Conservation (phyloP, 768 basidiomycete species). For the Auriscalpium orientale region DNA sequence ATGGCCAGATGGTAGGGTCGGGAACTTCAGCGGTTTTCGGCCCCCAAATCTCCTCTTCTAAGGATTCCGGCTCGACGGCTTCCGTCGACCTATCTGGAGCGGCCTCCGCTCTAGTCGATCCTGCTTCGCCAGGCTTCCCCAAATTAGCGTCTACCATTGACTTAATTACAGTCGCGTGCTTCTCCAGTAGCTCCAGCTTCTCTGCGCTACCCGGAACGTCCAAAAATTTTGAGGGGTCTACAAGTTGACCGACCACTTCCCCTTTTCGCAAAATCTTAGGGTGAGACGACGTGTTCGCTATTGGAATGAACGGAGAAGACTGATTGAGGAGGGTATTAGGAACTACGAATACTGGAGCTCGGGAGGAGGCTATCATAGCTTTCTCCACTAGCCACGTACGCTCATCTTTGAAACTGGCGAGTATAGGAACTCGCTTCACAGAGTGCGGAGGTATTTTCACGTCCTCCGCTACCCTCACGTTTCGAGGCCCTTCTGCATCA, state of each 20-base stretch:
- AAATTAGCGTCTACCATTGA: background rate
- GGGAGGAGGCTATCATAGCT: background rate
- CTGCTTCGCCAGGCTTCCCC: background rate
- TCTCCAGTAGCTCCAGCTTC: background rate
- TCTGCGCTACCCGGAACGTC: background rate
- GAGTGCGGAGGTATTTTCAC: conserved; percentile 2
- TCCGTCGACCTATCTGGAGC: background rate
- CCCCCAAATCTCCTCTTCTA: conserved; percentile 20
- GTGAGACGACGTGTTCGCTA: background rate
- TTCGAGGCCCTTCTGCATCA: background rate
- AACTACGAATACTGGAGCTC: background rate
- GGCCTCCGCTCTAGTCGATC: background rate
- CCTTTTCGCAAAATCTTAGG: background rate
- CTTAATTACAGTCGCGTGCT: background rate
- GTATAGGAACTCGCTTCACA: background rate
- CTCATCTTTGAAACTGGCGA: background rate
- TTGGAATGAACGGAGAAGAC: background rate
- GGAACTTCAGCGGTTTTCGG: conserved; percentile 24
- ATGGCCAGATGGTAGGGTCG: conserved; percentile 7
- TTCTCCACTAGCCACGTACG: conserved; percentile 1
- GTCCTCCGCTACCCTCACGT: background rate
- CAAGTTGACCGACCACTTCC: background rate
- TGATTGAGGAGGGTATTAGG: background rate
- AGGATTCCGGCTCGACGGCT: background rate
- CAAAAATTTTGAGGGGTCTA: background rate